Evolutionary conservation across 306 rosid genomes (phyloP).

Genomic region (Comarum palustre): DNA sequence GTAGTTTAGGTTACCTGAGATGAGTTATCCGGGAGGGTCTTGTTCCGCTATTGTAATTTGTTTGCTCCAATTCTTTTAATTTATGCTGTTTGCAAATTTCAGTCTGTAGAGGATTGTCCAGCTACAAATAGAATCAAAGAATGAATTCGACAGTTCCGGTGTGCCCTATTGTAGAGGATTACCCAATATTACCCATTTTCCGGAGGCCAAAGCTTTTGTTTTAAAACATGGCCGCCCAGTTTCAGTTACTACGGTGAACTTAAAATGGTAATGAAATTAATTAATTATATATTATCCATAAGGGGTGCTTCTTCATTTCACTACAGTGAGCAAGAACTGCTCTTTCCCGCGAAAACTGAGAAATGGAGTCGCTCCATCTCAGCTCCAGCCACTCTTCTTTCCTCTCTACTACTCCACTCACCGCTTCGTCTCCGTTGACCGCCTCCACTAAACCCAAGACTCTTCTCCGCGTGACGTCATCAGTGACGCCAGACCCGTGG

Average conservation of each 20-base stretch:
- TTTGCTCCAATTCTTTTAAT: slow-evolving; percentile 9
- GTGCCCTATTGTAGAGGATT: no score
- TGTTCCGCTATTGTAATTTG: slow-evolving; percentile 27
- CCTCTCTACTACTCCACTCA: slow-evolving; percentile 31
- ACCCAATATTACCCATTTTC: no score
- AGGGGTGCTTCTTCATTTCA: no score
- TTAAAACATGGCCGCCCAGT: no score
- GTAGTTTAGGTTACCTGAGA: slow-evolving; percentile 43
- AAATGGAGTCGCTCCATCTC: slow-evolving; percentile 48
- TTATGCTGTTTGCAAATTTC: slow-evolving; percentile 9
- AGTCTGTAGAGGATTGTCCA: slow-evolving; percentile 28
- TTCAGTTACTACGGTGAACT: no score
- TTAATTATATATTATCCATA: no score
- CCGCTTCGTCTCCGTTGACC: not conserved
- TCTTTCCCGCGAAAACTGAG: not conserved
- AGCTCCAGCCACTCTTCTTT: slow-evolving; percentile 38
- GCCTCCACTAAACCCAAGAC: slow-evolving; percentile 11
- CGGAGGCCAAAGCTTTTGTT: no score
- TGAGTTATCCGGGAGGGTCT: slow-evolving; percentile 19
- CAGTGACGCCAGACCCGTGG: slow-evolving; percentile 81
- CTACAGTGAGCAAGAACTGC: not conserved
- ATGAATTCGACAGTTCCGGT: slow-evolving; percentile 15
- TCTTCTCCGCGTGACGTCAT: slow-evolving; percentile 17
- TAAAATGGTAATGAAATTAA: no score
- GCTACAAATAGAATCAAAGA: slow-evolving; percentile 20